Conservation (phyloP, 352 stramenopile species). For the Paralagenidium karlingii region DNA sequence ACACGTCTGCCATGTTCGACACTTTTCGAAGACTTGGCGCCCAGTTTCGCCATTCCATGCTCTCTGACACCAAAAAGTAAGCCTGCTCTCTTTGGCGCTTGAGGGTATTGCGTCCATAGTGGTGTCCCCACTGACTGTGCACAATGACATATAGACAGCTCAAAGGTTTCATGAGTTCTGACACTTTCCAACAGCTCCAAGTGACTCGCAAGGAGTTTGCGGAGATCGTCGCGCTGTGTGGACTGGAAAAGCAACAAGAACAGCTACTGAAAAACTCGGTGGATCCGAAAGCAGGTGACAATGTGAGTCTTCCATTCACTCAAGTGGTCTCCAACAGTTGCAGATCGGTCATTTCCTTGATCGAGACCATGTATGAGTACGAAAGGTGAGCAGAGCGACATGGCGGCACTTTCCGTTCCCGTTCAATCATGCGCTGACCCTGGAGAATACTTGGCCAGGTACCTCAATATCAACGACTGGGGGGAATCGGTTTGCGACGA, state of each 20-base stretch:
- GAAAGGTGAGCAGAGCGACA: constrained; percentile 12
- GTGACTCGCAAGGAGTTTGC: constrained; percentile 20
- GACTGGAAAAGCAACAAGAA: constrained; percentile 32
- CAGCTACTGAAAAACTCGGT: constrained; percentile 48
- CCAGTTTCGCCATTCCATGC: constrained; percentile 44
- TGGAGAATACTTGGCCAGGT: constrained; percentile 9
- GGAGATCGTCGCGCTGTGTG: constrained; percentile 34
- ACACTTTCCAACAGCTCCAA: constrained; percentile 55
- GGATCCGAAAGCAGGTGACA: background rate
- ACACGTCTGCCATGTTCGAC: constrained; percentile 44
- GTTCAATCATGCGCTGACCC: background rate
- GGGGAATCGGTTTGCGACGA: constrained; percentile 60
- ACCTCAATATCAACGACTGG: constrained; percentile 72
- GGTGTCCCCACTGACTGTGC: no score
- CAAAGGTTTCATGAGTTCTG: constrained; percentile 38
- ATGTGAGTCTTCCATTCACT: background rate
- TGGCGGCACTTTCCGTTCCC: background rate
- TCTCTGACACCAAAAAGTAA: constrained; percentile 52
- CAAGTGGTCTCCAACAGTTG: constrained; percentile 60
- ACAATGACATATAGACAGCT: constrained; percentile 37
- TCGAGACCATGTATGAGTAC: constrained; percentile 76
- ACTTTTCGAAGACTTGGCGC: constrained; percentile 44
- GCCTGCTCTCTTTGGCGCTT: no score
- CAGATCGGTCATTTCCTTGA: constrained; percentile 33
- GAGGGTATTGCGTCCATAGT: no score